Evolutionary conservation across 106 monocot genomes (phyloP), one percentile per base, ranked within the genome.

Genomic region (Dioscorea dumetorum): DNA sequence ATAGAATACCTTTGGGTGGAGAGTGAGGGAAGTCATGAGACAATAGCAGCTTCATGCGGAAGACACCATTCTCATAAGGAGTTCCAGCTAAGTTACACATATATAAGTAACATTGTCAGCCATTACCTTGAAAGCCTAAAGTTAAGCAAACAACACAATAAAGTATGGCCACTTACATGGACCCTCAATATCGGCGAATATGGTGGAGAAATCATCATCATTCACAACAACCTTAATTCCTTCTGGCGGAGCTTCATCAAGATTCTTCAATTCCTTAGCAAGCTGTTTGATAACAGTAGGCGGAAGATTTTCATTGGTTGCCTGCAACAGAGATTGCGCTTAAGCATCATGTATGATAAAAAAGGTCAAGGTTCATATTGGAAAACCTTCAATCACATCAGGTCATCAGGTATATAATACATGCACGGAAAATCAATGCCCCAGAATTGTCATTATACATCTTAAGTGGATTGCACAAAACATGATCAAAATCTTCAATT

Each of bases 121-220:
- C 19, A 16, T 5, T 13, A 54, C 54, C 54, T 18, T 54, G 19
- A 12, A 13, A 54, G 19, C 5, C 18, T 12, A 54, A 18, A 54
- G 54, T 19, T 54, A 54, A 5, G 3, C 0, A 2, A 19, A 15
- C 19, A 19, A 18, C 19, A 19, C 7, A 19, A 54, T 15, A 19
- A 0, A 54, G 15, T 5, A 14, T 5, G 15, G 54, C 18, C 54
- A 57, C 69, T 11, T 72, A 97, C 95, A 86, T 67, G 95, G 95
- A 16, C 95, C 95, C 67, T 97, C 91, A 58, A 97, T 92, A 80
- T 97, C 95, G 67, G 95, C 95, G 82, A 72, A 88, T 76, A 97
- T 97, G 48, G 80, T 83, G 23, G 95, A 76, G 50, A 97, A 91
- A 62, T 97, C 89, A 70, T 92, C 95, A 70, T 92, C 95, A 82